Conservation (phyloP, 768 basidiomycete species). For the Gyrodon lividus region DNA sequence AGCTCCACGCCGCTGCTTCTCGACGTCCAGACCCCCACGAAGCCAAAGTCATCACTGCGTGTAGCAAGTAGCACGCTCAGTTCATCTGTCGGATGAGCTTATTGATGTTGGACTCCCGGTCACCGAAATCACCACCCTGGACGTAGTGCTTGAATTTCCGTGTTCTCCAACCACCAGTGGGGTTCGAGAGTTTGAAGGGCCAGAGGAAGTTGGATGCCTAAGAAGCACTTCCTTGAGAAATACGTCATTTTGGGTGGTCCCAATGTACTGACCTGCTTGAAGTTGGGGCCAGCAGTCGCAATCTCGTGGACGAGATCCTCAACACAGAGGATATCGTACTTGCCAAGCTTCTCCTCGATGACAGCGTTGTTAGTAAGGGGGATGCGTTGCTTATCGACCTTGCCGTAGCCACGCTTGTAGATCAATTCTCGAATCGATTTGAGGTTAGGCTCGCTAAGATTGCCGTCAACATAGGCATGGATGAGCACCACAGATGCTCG, state of each 20-base stretch:
- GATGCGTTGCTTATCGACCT: constrained; percentile 96
- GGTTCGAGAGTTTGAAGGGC: constrained; percentile 99
- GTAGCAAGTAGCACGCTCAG: constrained; percentile 34
- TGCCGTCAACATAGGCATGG: constrained; percentile 3
- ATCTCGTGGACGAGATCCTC: constrained; percentile 99
- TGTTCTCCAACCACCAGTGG: constrained; percentile 96
- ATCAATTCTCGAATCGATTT: constrained; percentile 96
- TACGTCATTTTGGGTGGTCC: background rate
- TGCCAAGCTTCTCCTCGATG: constrained; percentile 88
- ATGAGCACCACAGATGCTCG: constrained; percentile 5
- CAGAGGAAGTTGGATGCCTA: constrained; percentile 95
- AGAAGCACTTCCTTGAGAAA: background rate
- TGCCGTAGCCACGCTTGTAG: constrained; percentile 99
- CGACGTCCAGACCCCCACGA: constrained; percentile 5
- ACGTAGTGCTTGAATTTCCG: constrained; percentile 98
- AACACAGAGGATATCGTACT: constrained; percentile 93
- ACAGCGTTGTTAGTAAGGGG: constrained; percentile 91
- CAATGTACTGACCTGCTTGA: constrained; percentile 80
- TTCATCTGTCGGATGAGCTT: constrained; percentile 96
- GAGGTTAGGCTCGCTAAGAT: constrained; percentile 84
- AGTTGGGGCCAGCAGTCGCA: constrained; percentile 92
- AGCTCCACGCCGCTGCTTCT: constrained; percentile 8
- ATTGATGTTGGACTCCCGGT: constrained; percentile 97
- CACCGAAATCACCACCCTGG: constrained; percentile 96
- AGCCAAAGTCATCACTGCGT: background rate